Conservation (phyloP, 306 rosid genomes). For the Acacia confusa region DNA sequence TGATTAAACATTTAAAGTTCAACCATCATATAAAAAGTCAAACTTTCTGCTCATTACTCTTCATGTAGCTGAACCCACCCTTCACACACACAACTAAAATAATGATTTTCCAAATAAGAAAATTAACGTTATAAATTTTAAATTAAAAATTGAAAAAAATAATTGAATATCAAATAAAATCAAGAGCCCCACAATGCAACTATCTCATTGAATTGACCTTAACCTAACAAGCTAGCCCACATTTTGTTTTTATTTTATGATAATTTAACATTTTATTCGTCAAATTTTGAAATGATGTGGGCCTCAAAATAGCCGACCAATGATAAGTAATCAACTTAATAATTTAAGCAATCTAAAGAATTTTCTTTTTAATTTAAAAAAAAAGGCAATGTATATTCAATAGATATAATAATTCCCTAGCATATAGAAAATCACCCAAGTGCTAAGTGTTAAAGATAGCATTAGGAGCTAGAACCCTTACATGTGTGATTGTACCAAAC, state of each 20-base stretch:
- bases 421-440: neutral
- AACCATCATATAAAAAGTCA: neutral
- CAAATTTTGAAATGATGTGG: conserved; percentile 26
- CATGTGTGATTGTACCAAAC: neutral
- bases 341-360: neutral
- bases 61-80: neutral
- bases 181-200: conserved; percentile 26
- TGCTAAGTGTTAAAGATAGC: neutral
- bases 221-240: conserved; percentile 34
- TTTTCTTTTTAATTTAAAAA: neutral
- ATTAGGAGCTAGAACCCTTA: neutral
- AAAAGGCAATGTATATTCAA: neutral
- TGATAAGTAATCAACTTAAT: neutral
- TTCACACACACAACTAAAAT: neutral
- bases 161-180: neutral
- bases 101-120: neutral
- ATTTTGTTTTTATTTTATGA: neutral
- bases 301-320: conserved; percentile 27
- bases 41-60: neutral
- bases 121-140: neutral
- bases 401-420: neutral
- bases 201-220: conserved; percentile 38
- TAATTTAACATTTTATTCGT: neutral
- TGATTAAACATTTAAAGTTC: neutral
- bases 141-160: neutral